phyloP scores from a whole-genome alignment of 371 early-diverging fungal species.

The Apophysomyces ossiformis region DNA sequence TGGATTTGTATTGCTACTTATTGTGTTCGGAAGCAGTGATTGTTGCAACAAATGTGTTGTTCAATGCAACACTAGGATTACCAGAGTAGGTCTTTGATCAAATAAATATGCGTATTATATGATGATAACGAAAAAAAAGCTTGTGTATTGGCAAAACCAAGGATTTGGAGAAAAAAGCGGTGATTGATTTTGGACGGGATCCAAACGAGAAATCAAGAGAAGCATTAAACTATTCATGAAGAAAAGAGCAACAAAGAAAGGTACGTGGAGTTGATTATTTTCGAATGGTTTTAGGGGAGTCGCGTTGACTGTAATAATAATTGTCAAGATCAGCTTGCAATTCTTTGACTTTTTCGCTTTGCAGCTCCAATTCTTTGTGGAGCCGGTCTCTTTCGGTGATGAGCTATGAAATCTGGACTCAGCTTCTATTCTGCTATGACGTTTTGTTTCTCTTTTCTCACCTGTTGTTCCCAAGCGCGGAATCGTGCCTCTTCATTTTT shows the following conservation, averaged over 20 bases:
- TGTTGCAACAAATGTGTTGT: no score
- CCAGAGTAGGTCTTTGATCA: no score
- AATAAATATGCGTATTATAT: no score
- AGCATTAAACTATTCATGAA: no score
- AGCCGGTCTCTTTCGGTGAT: slow-evolving; percentile 95
- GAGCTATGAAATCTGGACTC: slow-evolving; percentile 48
- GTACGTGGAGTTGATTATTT: slow-evolving; percentile 21
- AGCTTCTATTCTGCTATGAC: neutral
- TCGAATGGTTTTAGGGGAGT: slow-evolving; percentile 37
- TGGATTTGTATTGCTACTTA: no score
- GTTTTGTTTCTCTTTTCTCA: slow-evolving; percentile 22
- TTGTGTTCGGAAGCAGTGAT: no score
- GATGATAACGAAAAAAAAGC: no score
- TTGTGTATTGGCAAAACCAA: no score
- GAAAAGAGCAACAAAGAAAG: neutral
- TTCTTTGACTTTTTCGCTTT: slow-evolving; percentile 87
- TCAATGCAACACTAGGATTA: no score
- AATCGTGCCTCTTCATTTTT: slow-evolving; percentile 91
- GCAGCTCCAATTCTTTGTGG: slow-evolving; percentile 93
- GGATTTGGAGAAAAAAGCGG: no score
- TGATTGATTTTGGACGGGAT: no score
- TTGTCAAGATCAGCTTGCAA: slow-evolving; percentile 83
- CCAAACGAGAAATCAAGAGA: no score
- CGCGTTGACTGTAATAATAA: slow-evolving; percentile 42
- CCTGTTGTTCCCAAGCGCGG: slow-evolving; percentile 95